Evolutionary conservation across 2,329 filamentous ascomycete genomes (phyloP).

Genomic region (Aureobasidium sp.): DNA sequence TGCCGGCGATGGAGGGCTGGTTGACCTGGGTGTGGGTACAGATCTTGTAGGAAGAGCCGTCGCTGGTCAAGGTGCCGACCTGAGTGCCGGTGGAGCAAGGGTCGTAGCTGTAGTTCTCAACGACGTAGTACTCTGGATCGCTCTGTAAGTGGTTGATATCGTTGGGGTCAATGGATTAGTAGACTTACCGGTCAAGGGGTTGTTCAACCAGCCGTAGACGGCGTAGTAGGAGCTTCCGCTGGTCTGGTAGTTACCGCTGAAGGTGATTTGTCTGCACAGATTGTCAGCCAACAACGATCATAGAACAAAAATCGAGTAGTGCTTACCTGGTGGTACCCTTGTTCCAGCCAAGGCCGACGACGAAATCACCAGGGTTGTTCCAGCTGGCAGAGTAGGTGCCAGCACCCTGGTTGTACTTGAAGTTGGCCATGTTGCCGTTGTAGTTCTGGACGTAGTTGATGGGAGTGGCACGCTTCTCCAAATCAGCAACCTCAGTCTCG

Average conservation of each 20-base stretch:
- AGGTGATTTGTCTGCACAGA: slow-evolving; percentile 40
- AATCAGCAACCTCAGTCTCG: not conserved
- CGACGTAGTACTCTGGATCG: slow-evolving; percentile 49
- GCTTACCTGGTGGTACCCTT: slow-evolving; percentile 7
- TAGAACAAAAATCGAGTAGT: not conserved
- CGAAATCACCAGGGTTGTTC: slow-evolving; percentile 20
- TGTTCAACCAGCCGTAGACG: slow-evolving; percentile 51
- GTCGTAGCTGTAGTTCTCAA: slow-evolving; percentile 46
- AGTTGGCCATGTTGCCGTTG: slow-evolving; percentile 17
- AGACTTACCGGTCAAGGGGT: slow-evolving; percentile 34
- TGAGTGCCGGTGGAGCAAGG: slow-evolving; percentile 33
- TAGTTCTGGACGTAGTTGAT: slow-evolving; percentile 16
- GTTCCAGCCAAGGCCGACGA: slow-evolving; percentile 21
- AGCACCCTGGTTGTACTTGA: slow-evolving; percentile 17
- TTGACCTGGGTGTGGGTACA: slow-evolving; percentile 41
- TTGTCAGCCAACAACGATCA: not conserved
- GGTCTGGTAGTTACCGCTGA: slow-evolving; percentile 41
- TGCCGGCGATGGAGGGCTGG: slow-evolving; percentile 46
- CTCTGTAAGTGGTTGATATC: not conserved
- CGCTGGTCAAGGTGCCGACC: slow-evolving; percentile 45
- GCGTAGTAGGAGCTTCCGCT: slow-evolving; percentile 48
- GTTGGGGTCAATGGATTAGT: not conserved
- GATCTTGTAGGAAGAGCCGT: slow-evolving; percentile 50
- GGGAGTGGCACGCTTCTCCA: slow-evolving; percentile 12
- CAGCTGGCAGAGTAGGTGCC: slow-evolving; percentile 20